These are phyloP conservation scores for Plasmodium billcollinsi DNA, from an alignment of 169 alveolate genomes.

Conservation along the genomic window DNA sequence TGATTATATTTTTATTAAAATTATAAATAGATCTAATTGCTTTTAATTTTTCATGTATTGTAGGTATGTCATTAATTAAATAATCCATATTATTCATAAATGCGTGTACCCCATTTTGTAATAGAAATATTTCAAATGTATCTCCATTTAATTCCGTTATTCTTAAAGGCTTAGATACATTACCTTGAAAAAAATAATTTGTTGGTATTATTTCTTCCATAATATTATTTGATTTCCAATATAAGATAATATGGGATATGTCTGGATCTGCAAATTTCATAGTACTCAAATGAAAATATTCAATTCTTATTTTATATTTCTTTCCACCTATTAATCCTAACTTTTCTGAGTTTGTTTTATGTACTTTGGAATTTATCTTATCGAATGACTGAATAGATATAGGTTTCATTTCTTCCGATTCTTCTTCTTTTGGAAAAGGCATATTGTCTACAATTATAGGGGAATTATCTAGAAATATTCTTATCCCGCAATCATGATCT, in stretches of 20 bases:
- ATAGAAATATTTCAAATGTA: constrained; percentile 83
- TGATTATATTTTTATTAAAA: constrained; percentile 57
- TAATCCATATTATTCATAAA: constrained; percentile 84
- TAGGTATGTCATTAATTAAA: constrained; percentile 90
- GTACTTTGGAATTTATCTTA: constrained; percentile 82
- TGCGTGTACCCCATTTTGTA: constrained; percentile 91
- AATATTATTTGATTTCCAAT: constrained; percentile 86
- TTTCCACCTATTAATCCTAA: constrained; percentile 86
- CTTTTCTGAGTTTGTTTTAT: constrained; percentile 81
- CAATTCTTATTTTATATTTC: constrained; percentile 87
- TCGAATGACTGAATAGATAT: constrained; percentile 83
- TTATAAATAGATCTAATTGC: constrained; percentile 76
- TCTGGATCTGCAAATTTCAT: constrained; percentile 86
- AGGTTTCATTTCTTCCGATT: constrained; percentile 80
- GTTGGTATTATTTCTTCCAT: constrained; percentile 88
- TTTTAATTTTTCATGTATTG: constrained; percentile 81
- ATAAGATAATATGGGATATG: constrained; percentile 75
- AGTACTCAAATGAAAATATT: constrained; percentile 87
- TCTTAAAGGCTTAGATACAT: constrained; percentile 84
- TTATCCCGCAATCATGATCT: constrained; percentile 90
- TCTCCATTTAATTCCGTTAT: constrained; percentile 90
- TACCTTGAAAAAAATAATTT: constrained; percentile 87
- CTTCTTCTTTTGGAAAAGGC: constrained; percentile 86
- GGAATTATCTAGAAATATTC: constrained; percentile 90
- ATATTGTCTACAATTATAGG: constrained; percentile 89